Conservation (phyloP, 1,284 basidiomycete genomes). For the Rhodotorula sp. region DNA sequence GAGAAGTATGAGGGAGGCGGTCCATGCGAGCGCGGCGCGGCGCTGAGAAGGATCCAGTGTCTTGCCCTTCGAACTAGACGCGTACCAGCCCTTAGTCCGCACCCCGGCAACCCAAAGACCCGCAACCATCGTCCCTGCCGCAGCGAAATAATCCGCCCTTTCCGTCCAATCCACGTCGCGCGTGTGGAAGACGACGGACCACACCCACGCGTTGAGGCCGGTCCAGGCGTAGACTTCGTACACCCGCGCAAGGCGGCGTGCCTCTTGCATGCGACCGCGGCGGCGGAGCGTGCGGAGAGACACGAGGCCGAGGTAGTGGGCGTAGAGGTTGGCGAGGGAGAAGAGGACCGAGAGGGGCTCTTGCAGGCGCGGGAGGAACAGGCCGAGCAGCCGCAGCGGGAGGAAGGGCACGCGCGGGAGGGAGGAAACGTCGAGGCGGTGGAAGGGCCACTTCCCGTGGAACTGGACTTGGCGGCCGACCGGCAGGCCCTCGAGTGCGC, state of each 20-base stretch:
- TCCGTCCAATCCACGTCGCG: slow-evolving; percentile 84
- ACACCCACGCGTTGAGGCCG: slow-evolving; percentile 88
- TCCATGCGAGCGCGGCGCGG: slow-evolving; percentile 37
- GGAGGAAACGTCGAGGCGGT: slow-evolving; percentile 48
- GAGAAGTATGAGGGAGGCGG: slow-evolving; percentile 51
- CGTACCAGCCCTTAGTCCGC: slow-evolving; percentile 46
- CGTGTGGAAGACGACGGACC: slow-evolving; percentile 88
- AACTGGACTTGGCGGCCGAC: slow-evolving; percentile 59
- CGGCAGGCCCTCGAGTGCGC: slow-evolving; percentile 41
- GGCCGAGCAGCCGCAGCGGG: slow-evolving; percentile 46
- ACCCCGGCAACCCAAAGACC: slow-evolving; percentile 62
- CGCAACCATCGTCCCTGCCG: slow-evolving; percentile 67
- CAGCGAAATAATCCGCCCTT: slow-evolving; percentile 92
- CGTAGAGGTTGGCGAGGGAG: slow-evolving; percentile 76
- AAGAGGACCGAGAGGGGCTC: slow-evolving; percentile 91
- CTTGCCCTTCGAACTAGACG: not conserved
- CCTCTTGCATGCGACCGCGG: slow-evolving; percentile 52
- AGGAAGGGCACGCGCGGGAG: slow-evolving; percentile 2
- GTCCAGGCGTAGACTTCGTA: slow-evolving; percentile 68
- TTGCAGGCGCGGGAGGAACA: slow-evolving; percentile 65
- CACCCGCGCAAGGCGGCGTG: slow-evolving; percentile 60
- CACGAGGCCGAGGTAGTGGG: slow-evolving; percentile 53
- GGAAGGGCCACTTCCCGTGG: slow-evolving; percentile 97
- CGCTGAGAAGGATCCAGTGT: slow-evolving; percentile 51
- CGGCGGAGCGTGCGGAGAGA: slow-evolving; percentile 25